phyloP scores from a whole-genome alignment of 2,329 filamentous ascomycete species.

The Claviceps sorghi region DNA sequence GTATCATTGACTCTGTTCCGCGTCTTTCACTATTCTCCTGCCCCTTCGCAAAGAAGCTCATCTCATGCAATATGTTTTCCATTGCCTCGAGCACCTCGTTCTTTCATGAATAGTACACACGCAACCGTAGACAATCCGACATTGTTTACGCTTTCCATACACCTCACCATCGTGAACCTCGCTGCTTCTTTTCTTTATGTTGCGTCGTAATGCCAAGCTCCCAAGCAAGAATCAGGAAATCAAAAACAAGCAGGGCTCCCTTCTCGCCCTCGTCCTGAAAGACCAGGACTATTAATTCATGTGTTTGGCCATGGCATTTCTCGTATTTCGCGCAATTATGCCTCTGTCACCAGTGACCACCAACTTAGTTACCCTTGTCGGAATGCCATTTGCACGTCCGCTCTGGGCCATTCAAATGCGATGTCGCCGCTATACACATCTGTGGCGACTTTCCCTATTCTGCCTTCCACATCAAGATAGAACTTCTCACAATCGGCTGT shows the following conservation, averaged over 20 bases:
- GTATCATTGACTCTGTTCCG: background rate
- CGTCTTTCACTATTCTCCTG: background rate
- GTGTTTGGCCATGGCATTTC: background rate
- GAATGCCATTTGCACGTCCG: slow-evolving; percentile 48
- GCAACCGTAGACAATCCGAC: slow-evolving; percentile 2
- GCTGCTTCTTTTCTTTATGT: background rate
- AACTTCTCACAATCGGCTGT: slow-evolving; percentile 47
- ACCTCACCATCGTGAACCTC: background rate
- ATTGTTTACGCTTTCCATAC: background rate
- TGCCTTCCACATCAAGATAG: slow-evolving; percentile 46
- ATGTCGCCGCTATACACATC: slow-evolving; percentile 52
- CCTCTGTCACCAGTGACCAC: background rate
- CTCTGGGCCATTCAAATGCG: slow-evolving; percentile 50
- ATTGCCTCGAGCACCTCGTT: background rate
- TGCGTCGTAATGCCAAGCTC: background rate
- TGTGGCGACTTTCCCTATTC: slow-evolving; percentile 44
- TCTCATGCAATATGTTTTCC: background rate
- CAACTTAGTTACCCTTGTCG: slow-evolving; percentile 9
- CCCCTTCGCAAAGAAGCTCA: background rate
- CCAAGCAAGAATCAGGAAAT: background rate
- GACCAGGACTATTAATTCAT: background rate
- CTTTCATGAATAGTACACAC: slow-evolving; percentile 2
- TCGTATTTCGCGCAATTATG: background rate
- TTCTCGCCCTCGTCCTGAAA: background rate
- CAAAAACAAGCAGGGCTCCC: background rate